These are phyloP conservation scores for Xylaria sp. DNA, from an alignment of 2,329 filamentous ascomycete genomes.

Conservation along the genomic window DNA sequence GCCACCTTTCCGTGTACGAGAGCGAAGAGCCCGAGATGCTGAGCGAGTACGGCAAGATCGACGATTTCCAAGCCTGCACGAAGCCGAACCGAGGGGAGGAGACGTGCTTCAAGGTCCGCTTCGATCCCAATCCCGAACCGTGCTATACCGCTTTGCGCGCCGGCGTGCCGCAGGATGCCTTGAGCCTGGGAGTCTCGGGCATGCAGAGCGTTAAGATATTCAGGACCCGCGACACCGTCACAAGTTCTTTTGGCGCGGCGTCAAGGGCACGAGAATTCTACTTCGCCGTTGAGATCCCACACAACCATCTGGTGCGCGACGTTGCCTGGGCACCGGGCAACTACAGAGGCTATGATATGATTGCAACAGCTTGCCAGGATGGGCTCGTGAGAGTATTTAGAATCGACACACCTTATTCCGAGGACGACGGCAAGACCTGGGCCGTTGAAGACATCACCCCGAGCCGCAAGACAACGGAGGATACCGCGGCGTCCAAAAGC, in stretches of 20 bases:
- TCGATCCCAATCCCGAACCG: constrained; percentile 87
- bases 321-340: constrained; percentile 94
- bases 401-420: constrained; percentile 68
- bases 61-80: constrained; percentile 78
- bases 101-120: constrained; percentile 84
- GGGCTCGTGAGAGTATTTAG: constrained; percentile 91
- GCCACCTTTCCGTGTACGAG: constrained; percentile 82
- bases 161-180: constrained; percentile 81
- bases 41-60: constrained; percentile 78
- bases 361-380: constrained; percentile 94
- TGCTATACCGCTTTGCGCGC: constrained; percentile 81
- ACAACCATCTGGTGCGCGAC: constrained; percentile 83
- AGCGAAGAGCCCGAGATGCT: constrained; percentile 86
- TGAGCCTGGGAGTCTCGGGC: constrained; percentile 85
- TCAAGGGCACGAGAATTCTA: constrained; percentile 82
- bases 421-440: constrained; percentile 63
- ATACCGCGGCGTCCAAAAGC: constrained; percentile 11
- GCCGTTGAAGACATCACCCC: constrained; percentile 59
- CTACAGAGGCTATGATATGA: constrained; percentile 87
- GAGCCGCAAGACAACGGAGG: constrained; percentile 45
- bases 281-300: constrained; percentile 79
- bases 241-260: constrained; percentile 62
- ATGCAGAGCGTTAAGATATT: constrained; percentile 88
- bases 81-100: constrained; percentile 84
- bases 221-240: constrained; percentile 72